Percentiles rank a stretch among this genome's conserved stretches.
Evolutionary conservation across 1,284 basidiomycete genomes (phyloP).

Genomic region (Fistulina hepatica): DNA sequence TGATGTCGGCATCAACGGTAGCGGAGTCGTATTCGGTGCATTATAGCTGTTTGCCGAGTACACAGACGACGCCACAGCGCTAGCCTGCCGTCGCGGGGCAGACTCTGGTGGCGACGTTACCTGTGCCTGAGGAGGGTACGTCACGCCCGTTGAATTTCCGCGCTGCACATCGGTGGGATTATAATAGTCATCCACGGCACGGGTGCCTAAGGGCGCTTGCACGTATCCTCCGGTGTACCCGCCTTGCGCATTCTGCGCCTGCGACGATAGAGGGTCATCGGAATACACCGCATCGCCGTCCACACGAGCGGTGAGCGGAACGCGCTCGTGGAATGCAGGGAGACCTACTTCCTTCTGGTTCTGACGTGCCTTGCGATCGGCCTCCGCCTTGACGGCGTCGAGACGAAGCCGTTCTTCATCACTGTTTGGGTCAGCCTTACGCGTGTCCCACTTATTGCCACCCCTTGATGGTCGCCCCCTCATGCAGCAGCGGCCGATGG

Average conservation of each 20-base stretch:
- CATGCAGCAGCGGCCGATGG: slow-evolving; percentile 72
- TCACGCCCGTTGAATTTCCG: slow-evolving; percentile 11
- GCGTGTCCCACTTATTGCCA: slow-evolving; percentile 29
- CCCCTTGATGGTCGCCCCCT: slow-evolving; percentile 39
- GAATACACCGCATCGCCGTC: slow-evolving; percentile 45
- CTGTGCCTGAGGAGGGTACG: slow-evolving; percentile 33
- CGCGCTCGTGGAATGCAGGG: slow-evolving; percentile 62
- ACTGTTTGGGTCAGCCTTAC: slow-evolving; percentile 17
- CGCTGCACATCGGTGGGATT: slow-evolving; percentile 25
- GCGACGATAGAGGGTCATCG: slow-evolving; percentile 27
- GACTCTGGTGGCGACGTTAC: slow-evolving; percentile 16
- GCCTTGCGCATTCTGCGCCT: slow-evolving; percentile 17
- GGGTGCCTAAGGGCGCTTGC: slow-evolving; percentile 48
- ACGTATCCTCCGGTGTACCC: slow-evolving; percentile 45
- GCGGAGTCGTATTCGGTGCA: slow-evolving; percentile 13
- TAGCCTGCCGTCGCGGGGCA: slow-evolving; percentile 11
- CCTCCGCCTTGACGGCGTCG: slow-evolving; percentile 74
- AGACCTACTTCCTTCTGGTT: slow-evolving; percentile 54
- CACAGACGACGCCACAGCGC: slow-evolving; percentile 25
- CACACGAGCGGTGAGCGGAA: slow-evolving; percentile 50
- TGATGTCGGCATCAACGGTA: slow-evolving; percentile 15
- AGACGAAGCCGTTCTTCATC: slow-evolving; percentile 58
- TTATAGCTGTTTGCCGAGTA: slow-evolving; percentile 28
- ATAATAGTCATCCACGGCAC: slow-evolving; percentile 68
- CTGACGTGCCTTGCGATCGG: slow-evolving; percentile 63